Evolutionary conservation across 2,329 filamentous ascomycete species (phyloP), one percentile per base, ranked within the genome.

Genomic region (Balansia obtecta): DNA sequence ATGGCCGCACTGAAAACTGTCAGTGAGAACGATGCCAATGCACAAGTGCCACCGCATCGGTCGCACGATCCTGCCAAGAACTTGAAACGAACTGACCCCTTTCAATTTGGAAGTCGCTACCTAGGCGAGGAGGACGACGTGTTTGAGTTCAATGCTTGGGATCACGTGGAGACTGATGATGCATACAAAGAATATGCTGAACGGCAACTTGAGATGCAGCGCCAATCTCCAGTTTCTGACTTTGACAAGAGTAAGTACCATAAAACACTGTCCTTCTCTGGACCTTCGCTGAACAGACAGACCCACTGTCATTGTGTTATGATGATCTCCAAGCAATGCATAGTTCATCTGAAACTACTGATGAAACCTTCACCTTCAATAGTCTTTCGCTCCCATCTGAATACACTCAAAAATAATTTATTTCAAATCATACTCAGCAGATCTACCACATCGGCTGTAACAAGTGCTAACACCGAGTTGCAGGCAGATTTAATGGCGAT

Each of bases 131-230:
- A 82, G 63, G 90, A 95, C 70, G 78, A 97, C 65, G 87, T 95
- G 61, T 98, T 91, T 70, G 86, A 94, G 66, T 95, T 93, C 79
- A 98, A 98, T 68, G 93, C 93, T 38, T 98, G 93, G 93, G 93
- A 98, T 66, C 91, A 98, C 65, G 93, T 97, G 64, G 85, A 91
- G 68, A 89, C 89, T 65, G 91, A 97, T 70, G 82, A 88, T 59
- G 77, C 83, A 40, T 97, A 95, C 75, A 83, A 85, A 63, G 80
- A 86, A 63, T 95, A 93, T 67, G 84, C 89, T 53, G 82, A 90
- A 68, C 71, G 82, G 62, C 93, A 97, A 70, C 91, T 86, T 63
- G 79, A 80, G 45, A 85, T 85, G 69, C 93, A 98, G 71, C 83
- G 90, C 56, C 80, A 85, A 60, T 77, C 85, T 54, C 91, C 90